Evolutionary conservation across 495 filamentous ascomycete genomes (phyloP), one percentile per base, ranked within the genome.

Genomic region (Xylaria grammica): DNA sequence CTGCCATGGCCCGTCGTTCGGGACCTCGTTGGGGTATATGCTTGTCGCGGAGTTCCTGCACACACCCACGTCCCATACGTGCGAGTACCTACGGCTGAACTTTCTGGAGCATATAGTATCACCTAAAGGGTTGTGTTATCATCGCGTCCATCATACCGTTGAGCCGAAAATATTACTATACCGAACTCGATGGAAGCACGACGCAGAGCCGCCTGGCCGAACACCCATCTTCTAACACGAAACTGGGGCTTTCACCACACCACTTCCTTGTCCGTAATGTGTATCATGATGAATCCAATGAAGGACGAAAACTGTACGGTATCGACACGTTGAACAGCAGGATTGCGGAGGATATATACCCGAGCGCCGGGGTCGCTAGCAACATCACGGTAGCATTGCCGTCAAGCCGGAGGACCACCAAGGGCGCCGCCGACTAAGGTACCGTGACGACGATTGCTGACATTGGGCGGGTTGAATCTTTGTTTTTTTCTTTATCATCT

Each of bases 91-190:
- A 46, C 69, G 72, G 63, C 72, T 74, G 72, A 74, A 74, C 72
- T 70, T 67, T 74, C 67, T 69, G 69, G 71, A 74, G 72, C 62
- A 74, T 74, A 72, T 74, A 74, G 72, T 66, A 74, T 68, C 36
- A 70, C 61, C 69, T 72, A 46, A 67, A 55, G 63, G 62, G 26
- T 58, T 60, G 34, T 63, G 62, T 66, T 52, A 64, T 62, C 42
- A 20, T 49, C 48, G 60, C 65, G 69, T 64, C 56, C 65, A 59
- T 46, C 67, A 36, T 56, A 42, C 53, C 44, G 34, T 48, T 62
- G 20, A 40, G 50, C 38, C 52, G 65, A 54, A 40, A 45, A 34
- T 53, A 59, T n/a, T 42, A 62, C 26, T 60, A 51, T 24, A 54
- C 58, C 57, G n/a, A 53, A 62, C 29, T 61, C 46, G 24, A 58